These are phyloP conservation scores for Quercus lobata DNA, from an alignment of 331 rosid genomes.

Conservation along the genomic window DNA sequence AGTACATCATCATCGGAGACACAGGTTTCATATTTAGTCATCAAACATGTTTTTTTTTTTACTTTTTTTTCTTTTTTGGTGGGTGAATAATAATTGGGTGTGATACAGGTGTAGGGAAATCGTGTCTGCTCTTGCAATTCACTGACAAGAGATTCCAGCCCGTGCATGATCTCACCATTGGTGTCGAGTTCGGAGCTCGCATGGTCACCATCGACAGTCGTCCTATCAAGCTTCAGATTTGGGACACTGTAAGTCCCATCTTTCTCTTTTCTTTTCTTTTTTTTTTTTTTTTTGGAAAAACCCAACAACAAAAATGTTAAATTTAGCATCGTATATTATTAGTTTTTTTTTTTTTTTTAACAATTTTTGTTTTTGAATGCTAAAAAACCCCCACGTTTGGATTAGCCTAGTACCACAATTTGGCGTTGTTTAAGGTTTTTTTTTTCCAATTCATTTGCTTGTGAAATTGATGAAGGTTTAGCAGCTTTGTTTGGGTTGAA, in stretches of 20 bases:
- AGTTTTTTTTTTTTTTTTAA: neutral
- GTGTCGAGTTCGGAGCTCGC: conserved; percentile 97
- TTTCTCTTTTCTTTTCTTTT: neutral
- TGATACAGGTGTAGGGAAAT: conserved; percentile 81
- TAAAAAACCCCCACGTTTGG: neutral
- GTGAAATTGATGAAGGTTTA: too few species aligned
- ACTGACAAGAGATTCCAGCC: conserved; percentile 96
- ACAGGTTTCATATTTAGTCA: conserved; percentile 44
- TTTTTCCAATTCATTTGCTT: neutral
- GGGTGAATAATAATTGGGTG: conserved; percentile 12
- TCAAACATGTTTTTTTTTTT: too few species aligned
- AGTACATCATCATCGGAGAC: conserved; percentile 98
- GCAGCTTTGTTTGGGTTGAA: too few species aligned
- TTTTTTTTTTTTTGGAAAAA: neutral
- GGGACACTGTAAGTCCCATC: conserved; percentile 75
- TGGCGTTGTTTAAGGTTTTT: neutral
- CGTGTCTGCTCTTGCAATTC: conserved; percentile 85
- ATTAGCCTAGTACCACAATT: neutral
- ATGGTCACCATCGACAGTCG: conserved; percentile 81
- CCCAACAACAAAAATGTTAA: neutral
- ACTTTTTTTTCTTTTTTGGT: neutral
- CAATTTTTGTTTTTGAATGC: neutral
- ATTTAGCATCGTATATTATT: neutral
- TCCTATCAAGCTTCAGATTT: conserved; percentile 92
- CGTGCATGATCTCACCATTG: conserved; percentile 94